Evolutionary conservation across 768 basidiomycete genomes (phyloP).

Genomic region (Agaricus blazei): DNA sequence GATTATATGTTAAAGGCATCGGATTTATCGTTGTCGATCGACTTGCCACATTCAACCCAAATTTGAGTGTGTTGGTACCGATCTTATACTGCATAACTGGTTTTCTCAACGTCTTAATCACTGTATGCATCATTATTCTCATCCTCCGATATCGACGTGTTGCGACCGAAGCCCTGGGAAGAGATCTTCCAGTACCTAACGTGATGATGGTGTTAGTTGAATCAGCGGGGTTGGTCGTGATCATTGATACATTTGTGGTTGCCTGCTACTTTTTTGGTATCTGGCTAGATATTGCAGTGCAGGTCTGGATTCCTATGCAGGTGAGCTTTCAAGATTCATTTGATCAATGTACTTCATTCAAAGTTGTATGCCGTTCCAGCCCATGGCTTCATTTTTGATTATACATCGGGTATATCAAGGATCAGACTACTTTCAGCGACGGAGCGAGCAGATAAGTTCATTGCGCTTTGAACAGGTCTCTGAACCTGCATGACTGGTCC

Average conservation of each 20-base stretch:
- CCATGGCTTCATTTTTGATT: background rate
- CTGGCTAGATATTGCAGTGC: background rate
- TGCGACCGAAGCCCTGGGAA: background rate
- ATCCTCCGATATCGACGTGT: constrained; percentile 4
- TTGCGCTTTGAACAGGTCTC: too few species aligned
- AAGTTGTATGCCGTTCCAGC: background rate
- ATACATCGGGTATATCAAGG: background rate
- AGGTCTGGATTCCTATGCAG: background rate
- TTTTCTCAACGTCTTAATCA: constrained; percentile 13
- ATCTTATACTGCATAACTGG: background rate
- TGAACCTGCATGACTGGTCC: too few species aligned
- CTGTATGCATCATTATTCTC: constrained; percentile 5
- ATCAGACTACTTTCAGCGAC: background rate
- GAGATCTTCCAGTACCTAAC: background rate
- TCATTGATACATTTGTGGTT: background rate
- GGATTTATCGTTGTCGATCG: background rate
- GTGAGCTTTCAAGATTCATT: background rate
- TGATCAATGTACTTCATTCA: background rate
- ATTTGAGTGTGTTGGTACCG: background rate
- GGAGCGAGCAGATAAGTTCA: background rate
- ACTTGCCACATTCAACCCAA: background rate
- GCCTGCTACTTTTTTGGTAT: background rate
- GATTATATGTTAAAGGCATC: background rate
- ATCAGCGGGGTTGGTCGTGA: background rate
- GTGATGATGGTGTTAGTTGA: background rate